phyloP scores from a whole-genome alignment of 768 basidiomycete genomes.

The Gautieria morchelliformis region DNA sequence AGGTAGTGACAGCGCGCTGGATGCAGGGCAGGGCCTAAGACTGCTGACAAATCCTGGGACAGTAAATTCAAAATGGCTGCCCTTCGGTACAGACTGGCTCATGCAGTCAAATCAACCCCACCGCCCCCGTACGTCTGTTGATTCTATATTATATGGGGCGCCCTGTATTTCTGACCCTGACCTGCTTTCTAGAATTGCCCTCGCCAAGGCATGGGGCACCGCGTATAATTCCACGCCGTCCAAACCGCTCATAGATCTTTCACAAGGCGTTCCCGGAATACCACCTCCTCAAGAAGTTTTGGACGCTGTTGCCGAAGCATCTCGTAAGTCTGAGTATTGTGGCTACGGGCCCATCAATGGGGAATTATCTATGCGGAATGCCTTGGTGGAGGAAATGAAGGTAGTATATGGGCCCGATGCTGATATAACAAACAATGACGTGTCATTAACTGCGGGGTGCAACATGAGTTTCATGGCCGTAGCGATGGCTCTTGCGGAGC shows the following conservation, averaged over 20 bases:
- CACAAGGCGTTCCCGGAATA: constrained; percentile 64
- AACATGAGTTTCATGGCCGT: constrained; percentile 61
- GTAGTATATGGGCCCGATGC: constrained; percentile 39
- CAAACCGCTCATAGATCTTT: constrained; percentile 57
- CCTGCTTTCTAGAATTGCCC: constrained; percentile 37
- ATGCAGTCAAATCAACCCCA: not conserved
- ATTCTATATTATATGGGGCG: not conserved
- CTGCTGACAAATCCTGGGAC: no score
- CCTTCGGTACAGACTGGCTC: not conserved
- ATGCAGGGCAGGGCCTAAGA: no score
- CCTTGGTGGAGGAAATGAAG: constrained; percentile 54
- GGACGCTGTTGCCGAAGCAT: constrained; percentile 34
- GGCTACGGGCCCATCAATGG: constrained; percentile 56
- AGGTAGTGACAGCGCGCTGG: no score
- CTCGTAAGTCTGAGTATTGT: constrained; percentile 33
- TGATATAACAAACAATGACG: constrained; percentile 44
- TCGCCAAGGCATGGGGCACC: constrained; percentile 47
- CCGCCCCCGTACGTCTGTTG: not conserved
- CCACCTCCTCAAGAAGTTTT: constrained; percentile 49
- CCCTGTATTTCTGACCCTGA: not conserved
- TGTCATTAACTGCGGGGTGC: constrained; percentile 64
- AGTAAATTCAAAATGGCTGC: not conserved
- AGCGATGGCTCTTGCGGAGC: constrained; percentile 55
- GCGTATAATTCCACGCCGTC: constrained; percentile 31
- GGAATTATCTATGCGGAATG: constrained; percentile 39